Evolutionary conservation across 1,284 basidiomycete genomes (phyloP).

Genomic region (Marasmius oreades): DNA sequence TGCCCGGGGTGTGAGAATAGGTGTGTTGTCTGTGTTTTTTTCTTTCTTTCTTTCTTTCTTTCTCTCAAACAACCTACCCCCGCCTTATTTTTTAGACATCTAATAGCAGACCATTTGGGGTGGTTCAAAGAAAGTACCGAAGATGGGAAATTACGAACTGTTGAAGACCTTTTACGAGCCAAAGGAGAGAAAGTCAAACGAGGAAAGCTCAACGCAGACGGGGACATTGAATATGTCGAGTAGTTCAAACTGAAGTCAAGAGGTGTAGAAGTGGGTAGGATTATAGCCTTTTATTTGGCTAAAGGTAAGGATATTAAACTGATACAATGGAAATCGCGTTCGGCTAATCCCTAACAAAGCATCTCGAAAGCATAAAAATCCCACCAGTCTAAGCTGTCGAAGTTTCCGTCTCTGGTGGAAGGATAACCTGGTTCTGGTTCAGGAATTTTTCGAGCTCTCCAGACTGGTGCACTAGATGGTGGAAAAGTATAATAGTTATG

Average conservation of each 20-base stretch:
- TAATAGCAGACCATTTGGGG: conserved; percentile 89
- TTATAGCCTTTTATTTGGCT: neutral
- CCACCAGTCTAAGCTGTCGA: neutral
- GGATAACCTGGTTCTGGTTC: conserved; percentile 68
- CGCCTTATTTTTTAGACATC: conserved; percentile 47
- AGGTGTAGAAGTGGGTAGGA: neutral
- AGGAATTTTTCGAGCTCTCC: conserved; percentile 90
- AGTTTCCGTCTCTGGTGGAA: conserved; percentile 3
- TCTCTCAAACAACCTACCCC: conserved; percentile 5
- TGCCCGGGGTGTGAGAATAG: conserved; percentile 91
- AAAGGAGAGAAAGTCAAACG: conserved; percentile 74
- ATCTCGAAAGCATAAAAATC: neutral
- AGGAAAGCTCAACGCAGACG: conserved; percentile 43
- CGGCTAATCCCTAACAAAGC: neutral
- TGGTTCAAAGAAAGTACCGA: conserved; percentile 87
- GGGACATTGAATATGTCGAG: conserved; percentile 39
- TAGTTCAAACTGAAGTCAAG: conserved; percentile 1
- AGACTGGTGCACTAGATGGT: conserved; percentile 83
- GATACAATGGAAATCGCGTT: neutral
- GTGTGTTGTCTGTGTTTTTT: conserved; percentile 36
- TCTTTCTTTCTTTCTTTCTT: conserved; percentile 4
- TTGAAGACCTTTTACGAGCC: conserved; percentile 77
- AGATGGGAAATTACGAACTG: conserved; percentile 68
- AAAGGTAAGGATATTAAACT: conserved; percentile 8
- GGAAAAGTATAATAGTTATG: neutral